A percentile compares a stretch with the other conserved stretches of the same genome.
Conservation (phyloP, 2,329 filamentous ascomycete genomes). For the Venturia nashicola region DNA sequence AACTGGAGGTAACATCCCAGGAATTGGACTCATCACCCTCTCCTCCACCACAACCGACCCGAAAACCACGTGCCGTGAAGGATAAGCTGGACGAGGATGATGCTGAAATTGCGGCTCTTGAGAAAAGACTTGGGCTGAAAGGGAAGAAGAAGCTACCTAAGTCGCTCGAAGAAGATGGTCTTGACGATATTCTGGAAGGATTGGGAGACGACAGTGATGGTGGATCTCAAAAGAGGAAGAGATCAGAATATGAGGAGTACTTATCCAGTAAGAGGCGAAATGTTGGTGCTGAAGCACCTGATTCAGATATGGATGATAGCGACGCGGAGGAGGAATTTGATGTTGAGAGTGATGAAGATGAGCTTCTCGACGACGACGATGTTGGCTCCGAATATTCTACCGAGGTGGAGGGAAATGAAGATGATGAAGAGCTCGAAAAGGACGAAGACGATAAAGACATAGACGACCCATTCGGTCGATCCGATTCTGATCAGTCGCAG, state of each 20-base stretch:
- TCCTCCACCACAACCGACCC: neutral
- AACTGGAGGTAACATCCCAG: neutral
- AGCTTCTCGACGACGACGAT: constrained; percentile 18
- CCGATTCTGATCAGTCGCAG: constrained; percentile 22
- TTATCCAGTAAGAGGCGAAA: constrained; percentile 39
- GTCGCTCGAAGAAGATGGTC: constrained; percentile 67
- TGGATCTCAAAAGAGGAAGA: constrained; percentile 40
- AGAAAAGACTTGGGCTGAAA: constrained; percentile 77
- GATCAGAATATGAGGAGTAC: constrained; percentile 49
- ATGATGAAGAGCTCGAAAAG: constrained; percentile 14
- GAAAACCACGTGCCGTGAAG: constrained; percentile 27
- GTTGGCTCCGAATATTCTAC: constrained; percentile 19
- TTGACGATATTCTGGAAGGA: constrained; percentile 66
- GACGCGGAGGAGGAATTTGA: constrained; percentile 17
- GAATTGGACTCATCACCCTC: neutral
- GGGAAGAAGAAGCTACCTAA: constrained; percentile 62
- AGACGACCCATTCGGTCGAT: constrained; percentile 16
- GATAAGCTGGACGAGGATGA: constrained; percentile 68
- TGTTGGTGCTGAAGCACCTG: constrained; percentile 15
- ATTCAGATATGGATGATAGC: constrained; percentile 18
- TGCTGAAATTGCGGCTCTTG: constrained; percentile 73
- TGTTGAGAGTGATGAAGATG: constrained; percentile 16
- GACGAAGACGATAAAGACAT: constrained; percentile 19
- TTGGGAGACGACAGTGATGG: constrained; percentile 39
- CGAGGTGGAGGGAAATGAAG: constrained; percentile 24